phyloP scores from a whole-genome alignment of 805 yeast genomes.

The Cyberlindnera mycetangii region DNA sequence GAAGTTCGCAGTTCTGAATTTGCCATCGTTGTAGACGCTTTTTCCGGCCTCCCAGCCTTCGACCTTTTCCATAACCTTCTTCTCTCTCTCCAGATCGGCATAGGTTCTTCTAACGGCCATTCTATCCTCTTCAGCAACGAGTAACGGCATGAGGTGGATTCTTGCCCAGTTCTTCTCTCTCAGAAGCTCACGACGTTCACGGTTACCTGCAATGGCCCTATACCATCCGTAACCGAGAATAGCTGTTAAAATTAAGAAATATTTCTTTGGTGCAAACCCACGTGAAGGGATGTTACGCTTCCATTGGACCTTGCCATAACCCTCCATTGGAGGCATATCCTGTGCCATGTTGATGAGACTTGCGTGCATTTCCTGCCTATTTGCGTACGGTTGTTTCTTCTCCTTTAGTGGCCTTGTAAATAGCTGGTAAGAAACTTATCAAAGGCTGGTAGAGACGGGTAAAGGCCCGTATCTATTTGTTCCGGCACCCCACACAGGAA shows the following conservation, averaged over 20 bases:
- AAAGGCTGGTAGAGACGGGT: no score
- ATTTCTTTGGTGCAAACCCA: constrained; percentile 77
- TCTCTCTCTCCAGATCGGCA: constrained; percentile 67
- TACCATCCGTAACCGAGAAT: constrained; percentile 73
- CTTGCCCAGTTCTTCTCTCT: constrained; percentile 81
- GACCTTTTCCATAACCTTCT: constrained; percentile 58
- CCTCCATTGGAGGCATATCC: constrained; percentile 85
- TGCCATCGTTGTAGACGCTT: constrained; percentile 43
- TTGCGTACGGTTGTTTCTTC: neutral
- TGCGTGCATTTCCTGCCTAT: neutral
- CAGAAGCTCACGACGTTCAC: constrained; percentile 70
- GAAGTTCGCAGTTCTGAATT: constrained; percentile 33
- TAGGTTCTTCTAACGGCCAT: constrained; percentile 67
- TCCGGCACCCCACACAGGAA: no score
- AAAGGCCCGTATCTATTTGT: no score
- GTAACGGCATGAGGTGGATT: constrained; percentile 65
- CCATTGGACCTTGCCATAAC: constrained; percentile 87
- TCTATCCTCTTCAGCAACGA: constrained; percentile 81
- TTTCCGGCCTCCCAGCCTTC: constrained; percentile 59
- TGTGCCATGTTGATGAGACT: constrained; percentile 37
- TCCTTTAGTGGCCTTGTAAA: no score
- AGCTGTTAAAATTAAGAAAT: constrained; percentile 61
- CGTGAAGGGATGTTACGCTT: constrained; percentile 81
- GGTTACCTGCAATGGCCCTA: constrained; percentile 59
- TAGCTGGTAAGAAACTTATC: no score